Base-by-base conservation (phyloP, 192 early-diverging fungal species). In the Gamsiella multidivaricata region DNA sequence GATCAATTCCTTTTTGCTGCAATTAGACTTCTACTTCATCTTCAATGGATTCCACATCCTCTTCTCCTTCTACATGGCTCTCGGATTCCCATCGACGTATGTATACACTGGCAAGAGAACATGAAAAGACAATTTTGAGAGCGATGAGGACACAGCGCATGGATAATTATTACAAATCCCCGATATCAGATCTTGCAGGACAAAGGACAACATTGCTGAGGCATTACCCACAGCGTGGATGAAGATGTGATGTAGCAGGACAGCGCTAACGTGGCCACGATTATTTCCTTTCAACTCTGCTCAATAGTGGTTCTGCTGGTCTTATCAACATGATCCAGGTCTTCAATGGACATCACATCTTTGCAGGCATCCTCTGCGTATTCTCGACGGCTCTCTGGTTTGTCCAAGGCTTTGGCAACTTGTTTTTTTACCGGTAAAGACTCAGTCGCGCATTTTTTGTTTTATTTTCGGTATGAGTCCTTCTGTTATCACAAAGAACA, bases 31-130 rank as follows among this genome's bases (percentile, higher is more conserved):
- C 54, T 96, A 88, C 83, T 90, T 96, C 65, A 73, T 96, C 34
- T 96, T 96, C 70, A 89, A 90, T 74, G 95, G 95, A 45, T 86
- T 94, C 69, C 95, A 96, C 71, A 85, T 94, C 53, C 69, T 90
- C 50, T 94, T 91, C 70, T 82, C 91, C 5, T 86, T 88, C 43
- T 95, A 96, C 83, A 95, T 94, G 94, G 88, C 91, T 4, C 87
- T 94, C 58, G 95, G 95, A 37, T 91, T 96, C 69, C 92, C 93
- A 3, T 89, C 89, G 33, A 90, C 90, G 85, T 87, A 87, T 75
- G 85, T 70, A 45, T 51, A 14, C 17, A 18, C 23, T 42, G 22
- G 14, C n/a, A 9, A 31, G 29, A 42, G 51, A 6, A 29, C 47
- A 23, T 50, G 47, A 50, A 50, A 50, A 23, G 18, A 50, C 18